Base-by-base conservation (phyloP, 768 basidiomycete genomes). In the Sporobolomyces pararoseus region DNA sequence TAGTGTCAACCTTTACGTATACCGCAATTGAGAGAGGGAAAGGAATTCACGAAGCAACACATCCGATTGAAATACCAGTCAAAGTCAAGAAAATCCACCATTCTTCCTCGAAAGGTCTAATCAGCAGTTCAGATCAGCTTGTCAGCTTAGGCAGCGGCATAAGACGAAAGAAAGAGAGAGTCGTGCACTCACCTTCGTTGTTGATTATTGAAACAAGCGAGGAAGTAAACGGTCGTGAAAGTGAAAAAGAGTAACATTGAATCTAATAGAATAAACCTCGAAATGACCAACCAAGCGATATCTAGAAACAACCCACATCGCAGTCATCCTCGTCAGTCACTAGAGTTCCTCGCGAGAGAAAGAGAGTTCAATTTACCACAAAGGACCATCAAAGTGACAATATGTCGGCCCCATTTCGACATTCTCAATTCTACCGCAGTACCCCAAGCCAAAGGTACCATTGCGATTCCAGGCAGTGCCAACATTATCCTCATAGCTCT, bases 171-270 rank as follows among this genome's bases (percentile, higher is more conserved):
- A 34, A 51, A 23, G 14, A 49, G 72, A 14, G 34, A 0, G 35
- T 47, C 55, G 21, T n/a, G 7, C 29, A 82, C 91, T 77, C 76
- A 95, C 92, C 90, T 86, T 75, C 88, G 89, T 82, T 94, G 91
- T 79, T 97, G 90, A 78, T 96, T 96, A 78, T 98, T 93, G 81
- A 98, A 98, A 80, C 94, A 96, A 55, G 90, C 87, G 58, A 98
- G 82, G 79, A 89, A 91, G 81, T 95, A 94, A 75, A 95, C 89
- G 50, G 94, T 94, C 77, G 90, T 87, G 84, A 97, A 91, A 47
- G 96, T 98, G 83, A 99, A 98, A 84, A 95, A 96, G 39, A 99
- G 83, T n/a, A 99, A 82, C 91, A 99, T 96, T 27, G 96, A 93
- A 79, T 99, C 96, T 76, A 99, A 83, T 44, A 99, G 87, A 80